Percentiles rank a stretch among this genome's conserved stretches.
These are phyloP conservation scores for Knoxia roxburghii DNA, from an alignment of 257 asterid species.

Conservation along the genomic window DNA sequence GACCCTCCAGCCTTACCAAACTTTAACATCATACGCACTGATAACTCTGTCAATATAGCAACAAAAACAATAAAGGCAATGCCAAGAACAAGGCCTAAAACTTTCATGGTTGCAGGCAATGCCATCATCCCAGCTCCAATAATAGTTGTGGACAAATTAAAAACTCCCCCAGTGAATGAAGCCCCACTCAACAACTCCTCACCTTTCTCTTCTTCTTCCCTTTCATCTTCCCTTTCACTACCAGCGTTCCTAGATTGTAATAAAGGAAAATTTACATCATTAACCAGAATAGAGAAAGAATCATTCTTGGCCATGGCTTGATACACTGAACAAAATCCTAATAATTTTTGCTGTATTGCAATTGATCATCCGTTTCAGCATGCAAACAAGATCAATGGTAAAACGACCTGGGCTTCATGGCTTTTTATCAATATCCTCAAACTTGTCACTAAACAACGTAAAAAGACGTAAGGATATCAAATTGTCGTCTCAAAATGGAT, in stretches of 20 bases:
- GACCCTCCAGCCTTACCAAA: conserved; percentile 41
- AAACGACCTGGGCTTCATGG: not conserved
- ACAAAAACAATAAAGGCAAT: conserved; percentile 37
- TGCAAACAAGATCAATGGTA: not conserved
- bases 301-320: conserved; percentile 23
- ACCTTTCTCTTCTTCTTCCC: conserved; percentile 9
- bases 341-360: not conserved
- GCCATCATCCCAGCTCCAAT: conserved; percentile 77
- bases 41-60: conserved; percentile 42
- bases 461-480: not conserved
- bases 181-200: conserved; percentile 39
- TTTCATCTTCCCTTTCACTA: conserved; percentile 4
- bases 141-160: conserved; percentile 53
- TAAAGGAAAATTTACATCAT: conserved; percentile 34
- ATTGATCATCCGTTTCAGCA: too few relatives aligned
- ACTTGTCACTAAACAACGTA: not conserved
- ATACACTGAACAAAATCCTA: not conserved
- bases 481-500: conserved; percentile 6
- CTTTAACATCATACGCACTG: conserved; percentile 32
- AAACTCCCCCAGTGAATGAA: conserved; percentile 52
- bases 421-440: not conserved
- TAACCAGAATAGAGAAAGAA: conserved; percentile 16
- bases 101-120: conserved; percentile 60
- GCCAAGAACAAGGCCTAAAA: conserved; percentile 54
- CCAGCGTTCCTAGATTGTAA: conserved; percentile 19